A percentile compares a stretch with the other conserved stretches of the same genome.
These are phyloP conservation scores for Entrophospora sp. DNA, from an alignment of 192 early-diverging fungal species.

Conservation along the genomic window DNA sequence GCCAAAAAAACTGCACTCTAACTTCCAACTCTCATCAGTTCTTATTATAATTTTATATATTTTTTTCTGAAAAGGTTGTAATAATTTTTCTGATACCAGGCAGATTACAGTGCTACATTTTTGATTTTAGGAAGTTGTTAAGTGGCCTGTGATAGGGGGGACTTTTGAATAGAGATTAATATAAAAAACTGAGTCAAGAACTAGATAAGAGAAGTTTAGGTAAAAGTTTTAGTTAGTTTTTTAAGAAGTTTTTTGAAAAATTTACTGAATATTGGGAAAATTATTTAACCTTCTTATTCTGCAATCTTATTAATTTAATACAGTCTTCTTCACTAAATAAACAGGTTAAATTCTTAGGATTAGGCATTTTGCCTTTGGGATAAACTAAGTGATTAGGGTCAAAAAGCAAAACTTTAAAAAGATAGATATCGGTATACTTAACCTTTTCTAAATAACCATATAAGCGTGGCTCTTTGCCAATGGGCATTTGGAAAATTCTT, in stretches of 20 bases:
- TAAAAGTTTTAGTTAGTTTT: not conserved
- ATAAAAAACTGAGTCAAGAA: not conserved
- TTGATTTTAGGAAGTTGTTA: not conserved
- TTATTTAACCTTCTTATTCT: not conserved
- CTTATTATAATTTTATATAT: too few species aligned
- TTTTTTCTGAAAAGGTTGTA: too few species aligned
- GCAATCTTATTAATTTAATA: not conserved
- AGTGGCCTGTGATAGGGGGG: not conserved
- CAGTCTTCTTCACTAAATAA: not conserved
- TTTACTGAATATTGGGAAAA: not conserved
- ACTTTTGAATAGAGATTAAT: not conserved
- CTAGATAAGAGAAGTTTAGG: not conserved
- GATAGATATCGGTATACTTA: not conserved
- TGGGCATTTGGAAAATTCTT: not conserved
- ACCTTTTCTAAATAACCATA: not conserved
- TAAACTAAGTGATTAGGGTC: not conserved
- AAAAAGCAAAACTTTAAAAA: not conserved
- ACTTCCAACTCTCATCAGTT: too few species aligned
- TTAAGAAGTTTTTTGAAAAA: not conserved
- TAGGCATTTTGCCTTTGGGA: not conserved
- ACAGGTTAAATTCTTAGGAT: not conserved
- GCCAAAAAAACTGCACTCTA: too few species aligned
- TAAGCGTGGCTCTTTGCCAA: not conserved
- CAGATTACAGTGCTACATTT: not conserved
- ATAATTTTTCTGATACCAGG: not conserved